Conservation (phyloP, 2,329 filamentous ascomycete species). For the Nemania diffusa region DNA sequence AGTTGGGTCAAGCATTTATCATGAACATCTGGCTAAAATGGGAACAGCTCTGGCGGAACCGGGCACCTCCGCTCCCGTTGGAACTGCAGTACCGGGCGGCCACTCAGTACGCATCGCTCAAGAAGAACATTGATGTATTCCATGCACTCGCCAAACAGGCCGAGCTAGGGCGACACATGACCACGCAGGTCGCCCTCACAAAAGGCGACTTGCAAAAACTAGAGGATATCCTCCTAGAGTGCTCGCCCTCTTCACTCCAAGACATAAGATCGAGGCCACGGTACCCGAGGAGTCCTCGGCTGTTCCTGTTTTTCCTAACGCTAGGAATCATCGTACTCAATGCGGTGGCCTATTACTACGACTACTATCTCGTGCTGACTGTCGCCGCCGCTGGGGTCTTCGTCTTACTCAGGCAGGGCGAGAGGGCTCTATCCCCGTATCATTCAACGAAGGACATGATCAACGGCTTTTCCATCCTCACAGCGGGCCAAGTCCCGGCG, state of each 20-base stretch:
- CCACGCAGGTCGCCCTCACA: conserved; percentile 17
- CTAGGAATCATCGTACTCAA: conserved; percentile 27
- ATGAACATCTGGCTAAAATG: conserved; percentile 28
- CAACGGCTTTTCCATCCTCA: conserved; percentile 29
- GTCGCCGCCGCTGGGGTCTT: conserved; percentile 26
- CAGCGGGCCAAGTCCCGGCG: conserved; percentile 23
- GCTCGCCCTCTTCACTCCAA: conserved; percentile 18
- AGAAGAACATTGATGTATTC: conserved; percentile 18
- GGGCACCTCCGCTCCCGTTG: conserved; percentile 6
- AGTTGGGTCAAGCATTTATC: conserved; percentile 26
- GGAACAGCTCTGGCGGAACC: conserved; percentile 20
- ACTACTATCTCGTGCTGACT: conserved; percentile 28
- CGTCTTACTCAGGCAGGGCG: conserved; percentile 25
- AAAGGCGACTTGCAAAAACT: conserved; percentile 28
- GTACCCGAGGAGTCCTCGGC: conserved; percentile 22
- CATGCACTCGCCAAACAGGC: conserved; percentile 27
- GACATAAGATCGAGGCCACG: conserved; percentile 18
- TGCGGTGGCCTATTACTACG: conserved; percentile 29
- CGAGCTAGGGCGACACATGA: conserved; percentile 21
- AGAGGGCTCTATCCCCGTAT: conserved; percentile 27
- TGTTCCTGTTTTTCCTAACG: conserved; percentile 28
- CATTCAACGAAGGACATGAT: conserved; percentile 30
- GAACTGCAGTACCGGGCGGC: conserved; percentile 22
- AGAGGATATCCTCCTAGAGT: conserved; percentile 25
- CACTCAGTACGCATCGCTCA: conserved; percentile 23